phyloP scores from a whole-genome alignment of 306 rosid species.

The Sphenostylis stenocarpa region DNA sequence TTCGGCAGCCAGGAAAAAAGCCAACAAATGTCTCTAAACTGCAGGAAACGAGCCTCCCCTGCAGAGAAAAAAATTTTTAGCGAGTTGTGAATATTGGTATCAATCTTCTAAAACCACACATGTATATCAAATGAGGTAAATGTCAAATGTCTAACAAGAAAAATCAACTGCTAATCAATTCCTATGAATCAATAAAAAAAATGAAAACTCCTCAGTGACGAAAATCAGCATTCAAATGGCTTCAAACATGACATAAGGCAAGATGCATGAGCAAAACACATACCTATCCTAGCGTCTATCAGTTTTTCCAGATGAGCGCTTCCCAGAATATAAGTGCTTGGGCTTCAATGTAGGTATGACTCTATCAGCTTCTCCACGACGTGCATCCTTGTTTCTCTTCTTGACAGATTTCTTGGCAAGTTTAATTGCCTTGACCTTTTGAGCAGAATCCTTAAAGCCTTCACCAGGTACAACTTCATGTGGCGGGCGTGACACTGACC shows the following conservation, averaged over 20 bases:
- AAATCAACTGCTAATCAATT: background rate
- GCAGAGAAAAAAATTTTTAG: slow-evolving; percentile 5
- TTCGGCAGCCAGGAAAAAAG: background rate
- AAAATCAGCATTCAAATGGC: background rate
- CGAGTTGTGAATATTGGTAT: background rate
- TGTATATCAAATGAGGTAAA: background rate
- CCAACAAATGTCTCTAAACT: background rate
- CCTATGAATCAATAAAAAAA: too few species aligned
- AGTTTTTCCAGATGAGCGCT: slow-evolving; percentile 73
- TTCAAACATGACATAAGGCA: background rate
- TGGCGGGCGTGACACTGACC: slow-evolving; percentile 64
- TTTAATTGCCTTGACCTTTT: slow-evolving; percentile 69
- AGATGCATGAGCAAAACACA: background rate
- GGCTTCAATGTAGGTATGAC: slow-evolving; percentile 78
- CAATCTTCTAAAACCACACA: background rate
- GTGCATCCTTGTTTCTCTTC: slow-evolving; percentile 79
- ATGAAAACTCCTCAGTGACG: background rate
- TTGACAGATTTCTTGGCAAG: slow-evolving; percentile 63
- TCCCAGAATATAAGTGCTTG: slow-evolving; percentile 83
- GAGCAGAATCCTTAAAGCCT: slow-evolving; percentile 72
- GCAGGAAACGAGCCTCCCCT: slow-evolving; percentile 22
- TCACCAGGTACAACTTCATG: slow-evolving; percentile 81
- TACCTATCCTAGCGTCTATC: slow-evolving; percentile 63
- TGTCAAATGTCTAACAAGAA: background rate
- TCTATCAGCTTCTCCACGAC: slow-evolving; percentile 92